Conservation (phyloP, 148 eudicot species). For the Amaranthus hypochondriacus region DNA sequence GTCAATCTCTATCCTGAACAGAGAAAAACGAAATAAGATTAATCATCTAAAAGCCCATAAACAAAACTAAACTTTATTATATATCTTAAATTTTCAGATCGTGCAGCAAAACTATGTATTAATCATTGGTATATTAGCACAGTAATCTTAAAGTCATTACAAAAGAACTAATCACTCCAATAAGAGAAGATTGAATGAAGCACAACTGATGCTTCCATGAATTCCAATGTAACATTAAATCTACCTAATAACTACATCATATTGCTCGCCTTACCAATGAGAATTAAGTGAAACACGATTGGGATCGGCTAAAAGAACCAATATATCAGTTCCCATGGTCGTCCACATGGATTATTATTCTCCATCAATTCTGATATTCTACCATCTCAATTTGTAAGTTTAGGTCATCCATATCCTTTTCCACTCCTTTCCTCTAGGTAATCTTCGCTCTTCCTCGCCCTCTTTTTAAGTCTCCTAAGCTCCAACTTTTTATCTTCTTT, state of each 20-base stretch:
- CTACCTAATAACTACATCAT: not conserved
- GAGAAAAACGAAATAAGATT: conserved; percentile 1
- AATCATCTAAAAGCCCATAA: not conserved
- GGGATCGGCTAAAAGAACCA: not conserved
- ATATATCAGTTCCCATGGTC: not conserved
- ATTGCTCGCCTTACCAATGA: not conserved
- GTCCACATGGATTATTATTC: not conserved
- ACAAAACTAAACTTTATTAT: not conserved
- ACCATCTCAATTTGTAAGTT: no score
- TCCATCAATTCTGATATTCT: no score
- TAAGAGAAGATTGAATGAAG: not conserved
- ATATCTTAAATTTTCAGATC: no score
- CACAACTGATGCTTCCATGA: not conserved
- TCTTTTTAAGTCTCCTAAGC: no score
- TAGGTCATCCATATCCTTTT: no score
- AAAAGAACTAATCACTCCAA: not conserved
- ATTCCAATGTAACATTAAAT: no score
- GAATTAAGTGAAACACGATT: not conserved
- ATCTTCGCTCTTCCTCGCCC: no score
- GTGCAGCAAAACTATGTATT: no score
- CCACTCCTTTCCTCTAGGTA: no score
- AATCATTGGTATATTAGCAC: no score
- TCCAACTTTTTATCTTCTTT: no score
- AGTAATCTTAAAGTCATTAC: no score
- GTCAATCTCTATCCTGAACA: conserved; percentile 76